Conservation (phyloP, 2,329 filamentous ascomycete genomes). For the Lecanoromycetidae sp. region DNA sequence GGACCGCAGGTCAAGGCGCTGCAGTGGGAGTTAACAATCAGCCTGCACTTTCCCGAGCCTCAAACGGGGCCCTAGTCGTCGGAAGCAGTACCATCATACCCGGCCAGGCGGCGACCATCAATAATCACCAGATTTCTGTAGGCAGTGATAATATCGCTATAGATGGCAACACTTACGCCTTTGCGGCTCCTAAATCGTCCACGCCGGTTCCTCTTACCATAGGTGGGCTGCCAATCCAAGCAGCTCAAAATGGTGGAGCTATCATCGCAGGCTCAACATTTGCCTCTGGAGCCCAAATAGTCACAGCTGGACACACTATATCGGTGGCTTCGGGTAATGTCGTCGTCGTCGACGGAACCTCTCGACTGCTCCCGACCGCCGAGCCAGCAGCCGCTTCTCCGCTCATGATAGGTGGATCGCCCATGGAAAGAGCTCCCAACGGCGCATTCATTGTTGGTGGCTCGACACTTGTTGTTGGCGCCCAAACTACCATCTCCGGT, state of each 20-base stretch:
- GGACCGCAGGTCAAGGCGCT: neutral
- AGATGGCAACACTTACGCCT: constrained; percentile 1
- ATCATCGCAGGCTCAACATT: constrained; percentile 1
- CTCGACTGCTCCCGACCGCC: neutral
- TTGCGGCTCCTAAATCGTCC: neutral
- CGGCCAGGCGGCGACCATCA: neutral
- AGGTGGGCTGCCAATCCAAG: neutral
- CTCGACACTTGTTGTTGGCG: neutral
- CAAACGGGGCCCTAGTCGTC: neutral
- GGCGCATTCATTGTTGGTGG: neutral
- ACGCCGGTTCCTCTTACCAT: neutral
- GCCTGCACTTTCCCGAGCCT: neutral
- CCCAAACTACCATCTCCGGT: neutral
- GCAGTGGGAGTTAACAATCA: neutral
- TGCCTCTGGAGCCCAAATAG: neutral
- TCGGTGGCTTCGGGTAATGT: neutral
- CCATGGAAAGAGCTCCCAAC: neutral
- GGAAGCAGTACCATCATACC: neutral
- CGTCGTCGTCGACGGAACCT: constrained; percentile 1
- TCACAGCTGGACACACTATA: neutral
- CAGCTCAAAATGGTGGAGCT: neutral
- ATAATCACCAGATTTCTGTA: neutral
- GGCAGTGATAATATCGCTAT: neutral
- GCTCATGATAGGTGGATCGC: neutral
- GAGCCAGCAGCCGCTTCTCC: neutral